Base-by-base conservation (phyloP, 2,329 filamentous ascomycete species). In the Scedosporium apiospermum region DNA sequence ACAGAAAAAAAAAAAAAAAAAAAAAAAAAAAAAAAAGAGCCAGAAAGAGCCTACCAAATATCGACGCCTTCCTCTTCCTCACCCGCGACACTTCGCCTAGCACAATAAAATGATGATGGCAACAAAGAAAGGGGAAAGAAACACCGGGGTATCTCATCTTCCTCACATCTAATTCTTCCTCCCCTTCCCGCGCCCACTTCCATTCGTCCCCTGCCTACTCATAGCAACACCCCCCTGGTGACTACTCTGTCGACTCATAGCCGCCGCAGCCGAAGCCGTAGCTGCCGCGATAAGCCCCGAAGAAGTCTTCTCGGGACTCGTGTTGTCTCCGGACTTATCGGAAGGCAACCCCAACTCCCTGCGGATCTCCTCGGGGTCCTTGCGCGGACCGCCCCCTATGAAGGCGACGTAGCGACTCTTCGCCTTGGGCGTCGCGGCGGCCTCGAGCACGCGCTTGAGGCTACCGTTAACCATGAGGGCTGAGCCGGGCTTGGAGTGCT, bases 231-330 rank as follows among this genome's bases (percentile, higher is more conserved):
- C 83, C 26, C 81, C 81, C 3, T 80, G 30, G 30, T 34, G 73
- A 62, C 81, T 83, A 71, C 79, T 83, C 69, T 82, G 80, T 44
- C 81, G 78, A 67, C 81, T 84, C 80, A 84, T 84, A 1, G 82
- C 77, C 14, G 75, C 74, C 0, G 76, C 78, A 0, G 73, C 74
- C 30, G 72, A 69, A 3, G 70, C 71, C 7, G 62, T 64, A 59
- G 69, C 69, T 42, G 66, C 66, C 38, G 67, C 41, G 68, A 21
- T 46, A 6, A 53, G 42, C 10, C 53, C 23, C 18, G 21, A 26
- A 42, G 49, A 30, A 14, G 49, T 21, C 53, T 58, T 62, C 38
- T 62, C 61, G 7, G 34, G 53, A n/a, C 51, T 58, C 6, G 61
- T 10, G n/a, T 62, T 30, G 41, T 74, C 74, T 0, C 76, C 77